Evolutionary conservation across 208 protist species (phyloP).

Genomic region (Entamoeba dispar): DNA sequence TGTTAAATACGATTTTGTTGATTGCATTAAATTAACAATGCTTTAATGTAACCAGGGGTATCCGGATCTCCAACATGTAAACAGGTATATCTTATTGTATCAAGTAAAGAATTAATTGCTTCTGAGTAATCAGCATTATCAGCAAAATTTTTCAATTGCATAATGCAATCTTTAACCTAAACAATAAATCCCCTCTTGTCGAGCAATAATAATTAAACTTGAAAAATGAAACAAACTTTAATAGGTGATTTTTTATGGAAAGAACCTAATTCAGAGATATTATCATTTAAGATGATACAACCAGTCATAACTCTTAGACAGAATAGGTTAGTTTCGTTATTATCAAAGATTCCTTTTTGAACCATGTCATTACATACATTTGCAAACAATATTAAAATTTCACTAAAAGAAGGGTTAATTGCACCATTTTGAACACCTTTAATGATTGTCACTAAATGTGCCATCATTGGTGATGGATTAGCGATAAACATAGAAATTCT

Average conservation of each 20-base stretch:
- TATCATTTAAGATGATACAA: constrained; percentile 45
- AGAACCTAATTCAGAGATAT: constrained; percentile 37
- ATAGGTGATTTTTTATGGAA: constrained; percentile 44
- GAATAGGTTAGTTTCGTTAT: constrained; percentile 38
- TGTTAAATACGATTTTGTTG: neutral
- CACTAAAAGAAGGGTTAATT: constrained; percentile 36
- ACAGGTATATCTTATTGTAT: neutral
- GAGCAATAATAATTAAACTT: no score
- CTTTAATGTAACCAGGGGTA: neutral
- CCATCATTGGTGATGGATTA: constrained; percentile 48
- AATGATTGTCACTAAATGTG: constrained; percentile 20
- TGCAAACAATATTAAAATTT: constrained; percentile 36
- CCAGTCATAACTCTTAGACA: constrained; percentile 47
- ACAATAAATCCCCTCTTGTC: no score
- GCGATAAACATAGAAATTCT: constrained; percentile 55
- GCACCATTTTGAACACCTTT: constrained; percentile 27
- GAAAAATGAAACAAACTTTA: constrained; percentile 13
- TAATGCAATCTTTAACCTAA: neutral
- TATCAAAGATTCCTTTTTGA: constrained; percentile 30
- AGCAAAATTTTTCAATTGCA: neutral
- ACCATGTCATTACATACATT: constrained; percentile 48
- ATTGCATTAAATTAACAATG: neutral
- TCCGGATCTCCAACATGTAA: neutral
- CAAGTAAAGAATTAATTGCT: neutral
- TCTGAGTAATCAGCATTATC: neutral